Evolutionary conservation across 371 early-diverging fungal genomes (phyloP), one percentile per base, ranked within the genome.

Genomic region (Mortierella polycephala): DNA sequence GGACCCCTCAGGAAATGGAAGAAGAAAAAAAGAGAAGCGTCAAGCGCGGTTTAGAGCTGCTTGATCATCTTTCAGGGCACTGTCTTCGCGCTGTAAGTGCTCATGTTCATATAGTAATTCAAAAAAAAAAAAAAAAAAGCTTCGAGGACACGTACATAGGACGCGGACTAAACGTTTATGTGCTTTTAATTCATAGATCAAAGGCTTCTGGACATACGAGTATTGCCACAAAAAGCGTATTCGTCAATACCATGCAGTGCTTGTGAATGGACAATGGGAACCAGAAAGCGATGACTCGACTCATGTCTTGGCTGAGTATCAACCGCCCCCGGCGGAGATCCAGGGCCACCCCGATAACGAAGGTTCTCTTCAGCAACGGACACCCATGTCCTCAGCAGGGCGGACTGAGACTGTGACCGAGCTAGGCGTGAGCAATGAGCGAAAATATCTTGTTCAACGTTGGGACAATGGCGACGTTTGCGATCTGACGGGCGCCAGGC

Each of bases 181-280:
- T 14, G 7, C 11, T 9, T 37, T 42, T 21, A 23, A 16, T 52
- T 47, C 56, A 54, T 84, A 93, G 87, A 69, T 75, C 18, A 81
- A 82, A 37, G 88, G 86, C 18, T 94, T 89, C 81, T 95, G 94
- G 93, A 83, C 89, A 0, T 95, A 93, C 65, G 94, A 95, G 79
- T 93, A 90, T 72, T 95, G 95, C 69, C 93, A 92, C 75, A 81
- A 82, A 52, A 81, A 74, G 44, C 82, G 88, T 51, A 88, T 95
- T 16, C 90, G 93, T 5, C 95, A 95, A 77, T 93, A 84, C 70
- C 92, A 93, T 61, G 70, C 83, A 7, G 53, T 67, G 41, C 64
- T 62, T 8, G 41, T 47, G 16, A 64, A 71, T 16, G 60, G 69
- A 5, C 62, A 67, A 21, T 66, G 57, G 45, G 55, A 76, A 20